A percentile compares a stretch with the other conserved stretches of the same genome.
These are phyloP conservation scores for Aureobasidium leucospermi DNA, from an alignment of 2,329 filamentous ascomycete species.

Conservation along the genomic window DNA sequence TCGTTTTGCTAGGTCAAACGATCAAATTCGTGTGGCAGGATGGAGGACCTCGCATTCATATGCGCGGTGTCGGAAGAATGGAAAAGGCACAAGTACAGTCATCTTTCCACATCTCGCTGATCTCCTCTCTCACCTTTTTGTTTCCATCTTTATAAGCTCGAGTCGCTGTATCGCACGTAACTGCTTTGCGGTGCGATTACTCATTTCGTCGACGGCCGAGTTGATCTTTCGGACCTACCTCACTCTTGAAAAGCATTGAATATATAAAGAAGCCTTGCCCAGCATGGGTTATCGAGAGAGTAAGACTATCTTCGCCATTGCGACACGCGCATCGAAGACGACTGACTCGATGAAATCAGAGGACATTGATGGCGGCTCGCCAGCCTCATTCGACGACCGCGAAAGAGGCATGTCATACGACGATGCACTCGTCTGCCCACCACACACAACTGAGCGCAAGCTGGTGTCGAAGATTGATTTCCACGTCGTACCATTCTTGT, in stretches of 20 bases:
- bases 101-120: neutral
- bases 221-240: neutral
- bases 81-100: neutral
- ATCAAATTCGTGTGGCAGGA: neutral
- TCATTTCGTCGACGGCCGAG: neutral
- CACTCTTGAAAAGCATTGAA: neutral
- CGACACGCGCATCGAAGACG: neutral
- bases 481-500: conserved; percentile 43
- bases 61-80: neutral
- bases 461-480: conserved; percentile 39
- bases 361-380: conserved; percentile 4
- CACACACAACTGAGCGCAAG: conserved; percentile 43
- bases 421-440: conserved; percentile 37
- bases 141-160: neutral
- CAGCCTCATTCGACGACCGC: neutral
- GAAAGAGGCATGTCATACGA: conserved; percentile 26
- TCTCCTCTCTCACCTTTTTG: neutral
- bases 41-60: neutral
- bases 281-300: neutral
- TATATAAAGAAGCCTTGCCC: neutral
- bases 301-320: neutral
- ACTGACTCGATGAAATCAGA: conserved; percentile 2
- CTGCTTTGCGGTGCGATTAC: neutral
- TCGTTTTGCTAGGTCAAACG: conserved; percentile 6
- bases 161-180: neutral